Base-by-base conservation (phyloP, 139 green algal genomes). In the Klebsormidium nitens region DNA sequence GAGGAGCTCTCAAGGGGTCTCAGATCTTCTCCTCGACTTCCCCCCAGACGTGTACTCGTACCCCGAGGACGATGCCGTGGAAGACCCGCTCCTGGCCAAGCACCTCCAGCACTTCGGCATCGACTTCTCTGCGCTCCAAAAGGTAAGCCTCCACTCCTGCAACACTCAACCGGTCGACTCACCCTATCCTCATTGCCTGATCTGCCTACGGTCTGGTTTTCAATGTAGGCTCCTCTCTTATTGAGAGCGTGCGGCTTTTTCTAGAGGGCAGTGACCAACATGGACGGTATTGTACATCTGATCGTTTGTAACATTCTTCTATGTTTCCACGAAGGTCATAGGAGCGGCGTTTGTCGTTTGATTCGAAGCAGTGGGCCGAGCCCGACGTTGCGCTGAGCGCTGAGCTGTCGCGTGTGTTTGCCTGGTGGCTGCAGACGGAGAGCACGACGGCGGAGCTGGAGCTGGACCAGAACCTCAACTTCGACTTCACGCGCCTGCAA, bases 41-140 rank as follows among this genome's bases (percentile, higher is more conserved):
- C 23, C 46, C 32, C 4, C 91, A 26, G 93, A 97, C 56, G 91
- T 97, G 35, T 97, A 89, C 81, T 92, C 81, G 5, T 95, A 94
- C 74, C 85, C 89, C 0, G 95, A 99, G 82, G 83, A 99, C 73
- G 92, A 97, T 79, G 92, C 96, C 87, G 93, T 99, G 35, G 40
- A 83, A n/a, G 94, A 99, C 78, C 91, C 91, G 4, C 46, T 84
- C 23, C 79, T 93, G 60, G 80, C 77, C 3, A 5, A 88, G 64
- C 94, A 99, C 84, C 82, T 99, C 64, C 72, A 81, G 26, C 90
- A 97, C 79, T 99, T 95, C 89, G 95, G 95, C 66, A 99, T 99
- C 81, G 89, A 98, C 84, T 95, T 98, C 83, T 84, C 92, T 83
- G 64, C 90, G 76, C 95, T 97, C 88, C 81, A 95, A 75, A 98